Percentiles rank a stretch among this genome's conserved stretches.
These are phyloP conservation scores for Phytopythium sindhum DNA, from an alignment of 352 stramenopile genomes.

Conservation along the genomic window DNA sequence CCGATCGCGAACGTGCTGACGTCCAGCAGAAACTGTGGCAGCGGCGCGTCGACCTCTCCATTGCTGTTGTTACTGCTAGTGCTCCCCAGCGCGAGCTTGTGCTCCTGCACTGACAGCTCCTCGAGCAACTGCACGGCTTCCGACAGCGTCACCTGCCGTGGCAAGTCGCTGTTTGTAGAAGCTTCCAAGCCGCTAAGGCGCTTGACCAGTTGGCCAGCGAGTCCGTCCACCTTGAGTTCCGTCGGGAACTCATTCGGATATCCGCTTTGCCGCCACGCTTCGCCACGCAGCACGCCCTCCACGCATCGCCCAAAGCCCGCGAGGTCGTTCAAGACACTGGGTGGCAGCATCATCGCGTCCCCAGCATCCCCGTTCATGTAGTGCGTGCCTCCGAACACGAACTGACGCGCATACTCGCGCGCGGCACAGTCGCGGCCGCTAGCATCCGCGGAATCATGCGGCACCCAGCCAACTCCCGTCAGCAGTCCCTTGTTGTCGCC, in stretches of 20 bases:
- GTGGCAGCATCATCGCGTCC: background rate
- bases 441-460: background rate
- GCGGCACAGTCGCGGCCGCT: background rate
- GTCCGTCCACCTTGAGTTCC: conserved; percentile 1
- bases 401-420: conserved; percentile 1
- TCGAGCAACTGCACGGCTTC: conserved; percentile 4
- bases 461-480: conserved; percentile 4
- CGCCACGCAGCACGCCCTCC: conserved; percentile 4
- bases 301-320: conserved; percentile 1
- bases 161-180: background rate
- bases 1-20: conserved; percentile 8
- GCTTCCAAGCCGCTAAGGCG: background rate
- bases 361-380: background rate
- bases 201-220: conserved; percentile 4
- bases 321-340: conserved; percentile 3
- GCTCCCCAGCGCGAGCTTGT: conserved; percentile 3
- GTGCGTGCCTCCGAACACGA: conserved; percentile 3
- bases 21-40: conserved; percentile 4
- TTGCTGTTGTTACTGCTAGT: conserved; percentile 1
- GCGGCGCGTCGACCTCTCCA: background rate
- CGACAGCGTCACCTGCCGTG: background rate
- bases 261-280: conserved; percentile 8
- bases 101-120: conserved; percentile 8
- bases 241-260: conserved; percentile 10
- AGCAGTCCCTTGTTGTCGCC: conserved; percentile 9